phyloP scores from a whole-genome alignment of 768 basidiomycete genomes.

The Trametes coccinea region DNA sequence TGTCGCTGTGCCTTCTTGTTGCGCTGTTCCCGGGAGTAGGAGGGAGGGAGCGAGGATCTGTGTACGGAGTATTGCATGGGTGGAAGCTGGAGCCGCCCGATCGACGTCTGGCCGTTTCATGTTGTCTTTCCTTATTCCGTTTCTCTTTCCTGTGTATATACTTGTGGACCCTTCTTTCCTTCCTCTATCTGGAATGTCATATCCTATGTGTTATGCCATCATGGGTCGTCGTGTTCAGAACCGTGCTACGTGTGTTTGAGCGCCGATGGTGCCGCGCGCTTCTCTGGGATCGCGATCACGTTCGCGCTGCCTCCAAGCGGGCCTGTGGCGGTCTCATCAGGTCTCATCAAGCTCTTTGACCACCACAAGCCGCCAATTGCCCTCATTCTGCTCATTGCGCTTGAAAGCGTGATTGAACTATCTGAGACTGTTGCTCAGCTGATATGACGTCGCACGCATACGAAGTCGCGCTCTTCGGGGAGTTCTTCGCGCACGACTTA shows the following conservation, averaged over 20 bases:
- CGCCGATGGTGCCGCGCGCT: too few relatives aligned
- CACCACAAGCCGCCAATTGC: neutral
- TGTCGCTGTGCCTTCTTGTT: neutral
- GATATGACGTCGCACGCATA: conserved; percentile 53
- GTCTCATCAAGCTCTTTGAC: too few relatives aligned
- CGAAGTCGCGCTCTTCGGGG: conserved; percentile 81
- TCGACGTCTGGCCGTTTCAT: neutral
- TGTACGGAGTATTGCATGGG: neutral
- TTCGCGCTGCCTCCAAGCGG: too few relatives aligned
- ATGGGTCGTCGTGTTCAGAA: too few relatives aligned
- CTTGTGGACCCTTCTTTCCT: neutral
- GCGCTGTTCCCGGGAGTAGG: neutral
- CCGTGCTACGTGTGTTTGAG: too few relatives aligned
- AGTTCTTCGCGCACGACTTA: conserved; percentile 77
- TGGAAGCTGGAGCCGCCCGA: neutral
- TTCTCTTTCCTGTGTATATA: conserved; percentile 3
- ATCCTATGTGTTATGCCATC: too few relatives aligned
- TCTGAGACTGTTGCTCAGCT: too few relatives aligned
- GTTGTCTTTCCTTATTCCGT: conserved; percentile 10
- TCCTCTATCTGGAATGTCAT: neutral
- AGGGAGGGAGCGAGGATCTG: neutral
- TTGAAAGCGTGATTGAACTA: neutral
- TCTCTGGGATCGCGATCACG: too few relatives aligned
- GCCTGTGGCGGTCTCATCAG: neutral
- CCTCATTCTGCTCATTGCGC: neutral